Percentiles rank a stretch among this genome's conserved stretches.
Evolutionary conservation across 2,329 filamentous ascomycete genomes (phyloP).

Genomic region (Xylariaceae sp.): DNA sequence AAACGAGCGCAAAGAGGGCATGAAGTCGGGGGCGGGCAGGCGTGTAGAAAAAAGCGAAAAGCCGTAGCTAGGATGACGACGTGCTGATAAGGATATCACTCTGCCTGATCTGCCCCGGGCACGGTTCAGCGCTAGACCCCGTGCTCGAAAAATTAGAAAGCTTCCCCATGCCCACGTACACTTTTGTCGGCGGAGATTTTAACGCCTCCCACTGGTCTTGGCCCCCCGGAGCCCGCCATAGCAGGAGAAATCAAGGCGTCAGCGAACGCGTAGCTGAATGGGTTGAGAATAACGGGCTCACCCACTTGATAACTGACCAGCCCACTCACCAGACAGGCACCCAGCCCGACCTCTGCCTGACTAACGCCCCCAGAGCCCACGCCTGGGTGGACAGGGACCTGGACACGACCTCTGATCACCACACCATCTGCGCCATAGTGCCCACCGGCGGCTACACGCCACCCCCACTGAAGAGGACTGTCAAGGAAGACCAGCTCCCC

Average conservation of each 20-base stretch:
- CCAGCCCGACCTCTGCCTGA: neutral
- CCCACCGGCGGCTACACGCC: neutral
- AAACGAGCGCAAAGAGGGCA: no score
- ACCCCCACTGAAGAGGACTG: no score
- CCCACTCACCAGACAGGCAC: neutral
- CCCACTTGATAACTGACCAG: neutral
- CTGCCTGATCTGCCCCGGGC: no score
- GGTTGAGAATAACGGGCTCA: neutral
- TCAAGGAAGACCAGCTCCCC: neutral
- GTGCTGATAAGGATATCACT: no score
- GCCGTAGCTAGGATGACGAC: no score
- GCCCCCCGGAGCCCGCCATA: no score
- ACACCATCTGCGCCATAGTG: neutral
- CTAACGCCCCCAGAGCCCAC: no score
- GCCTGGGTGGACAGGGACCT: neutral
- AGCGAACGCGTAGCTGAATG: neutral
- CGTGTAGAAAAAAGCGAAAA: no score
- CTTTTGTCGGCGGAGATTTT: neutral
- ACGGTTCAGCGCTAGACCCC: neutral
- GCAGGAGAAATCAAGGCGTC: no score
- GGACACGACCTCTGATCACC: neutral
- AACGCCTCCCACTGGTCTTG: neutral
- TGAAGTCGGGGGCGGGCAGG: no score
- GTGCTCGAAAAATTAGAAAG: neutral
- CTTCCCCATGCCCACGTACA: neutral